Percentiles rank a stretch among this genome's conserved stretches.
Evolutionary conservation across 345 rosid species (phyloP).

Genomic region (Syzygium jambos): DNA sequence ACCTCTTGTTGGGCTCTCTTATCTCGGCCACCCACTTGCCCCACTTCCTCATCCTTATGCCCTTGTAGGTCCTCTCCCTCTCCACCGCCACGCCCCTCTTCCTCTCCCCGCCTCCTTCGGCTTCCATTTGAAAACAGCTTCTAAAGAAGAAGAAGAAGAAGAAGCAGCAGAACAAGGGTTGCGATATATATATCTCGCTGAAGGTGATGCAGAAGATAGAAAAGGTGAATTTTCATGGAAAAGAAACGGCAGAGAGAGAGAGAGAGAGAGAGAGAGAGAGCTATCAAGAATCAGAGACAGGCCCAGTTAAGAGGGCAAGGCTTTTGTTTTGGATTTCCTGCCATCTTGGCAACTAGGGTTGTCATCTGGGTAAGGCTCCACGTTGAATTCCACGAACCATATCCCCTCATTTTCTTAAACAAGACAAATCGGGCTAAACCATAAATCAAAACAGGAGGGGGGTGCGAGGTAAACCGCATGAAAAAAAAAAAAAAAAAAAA

Average conservation of each 20-base stretch:
- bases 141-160: neutral
- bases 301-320: neutral
- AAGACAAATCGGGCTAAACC: neutral
- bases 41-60: conserved; percentile 99
- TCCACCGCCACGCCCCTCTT: conserved; percentile 9
- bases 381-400: conserved; percentile 6
- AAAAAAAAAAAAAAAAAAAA: neutral
- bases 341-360: neutral
- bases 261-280: neutral
- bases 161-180: neutral
- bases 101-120: conserved; percentile 3
- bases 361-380: conserved; percentile 27
- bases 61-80: conserved; percentile 61
- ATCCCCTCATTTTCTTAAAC: neutral
- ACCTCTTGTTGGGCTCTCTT: conserved; percentile 90
- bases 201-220: conserved; percentile 2
- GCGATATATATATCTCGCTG: neutral
- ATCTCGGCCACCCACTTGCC: conserved; percentile 99
- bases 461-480: neutral
- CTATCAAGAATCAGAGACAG: neutral
- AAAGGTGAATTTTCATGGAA: neutral
- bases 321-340: neutral
- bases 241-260: neutral
- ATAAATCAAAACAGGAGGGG: too few species aligned
- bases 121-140: neutral